Evolutionary conservation across 2,329 filamentous ascomycete genomes (phyloP).

Genomic region (Colletotrichum phormii): DNA sequence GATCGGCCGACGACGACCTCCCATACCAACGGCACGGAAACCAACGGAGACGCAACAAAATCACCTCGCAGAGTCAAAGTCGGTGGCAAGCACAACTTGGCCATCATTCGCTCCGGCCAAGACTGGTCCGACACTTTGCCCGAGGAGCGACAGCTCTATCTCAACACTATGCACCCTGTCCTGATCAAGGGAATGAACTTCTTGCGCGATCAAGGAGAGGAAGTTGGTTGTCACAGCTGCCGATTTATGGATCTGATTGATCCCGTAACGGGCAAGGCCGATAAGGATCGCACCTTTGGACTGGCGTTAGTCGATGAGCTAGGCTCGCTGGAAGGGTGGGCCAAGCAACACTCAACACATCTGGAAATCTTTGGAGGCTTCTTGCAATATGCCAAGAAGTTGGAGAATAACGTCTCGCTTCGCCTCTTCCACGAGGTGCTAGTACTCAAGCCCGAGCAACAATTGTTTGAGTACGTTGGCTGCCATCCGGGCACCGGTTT

Average conservation of each 20-base stretch:
- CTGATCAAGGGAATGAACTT: conserved; percentile 57
- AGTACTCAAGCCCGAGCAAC: conserved; percentile 51
- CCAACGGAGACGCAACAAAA: background rate
- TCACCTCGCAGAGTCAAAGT: conserved; percentile 39
- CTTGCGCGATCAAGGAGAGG: conserved; percentile 53
- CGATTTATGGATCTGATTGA: conserved; percentile 57
- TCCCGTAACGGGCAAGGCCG: conserved; percentile 30
- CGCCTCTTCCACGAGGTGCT: conserved; percentile 55
- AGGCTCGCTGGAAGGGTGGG: conserved; percentile 52
- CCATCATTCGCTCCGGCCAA: conserved; percentile 58
- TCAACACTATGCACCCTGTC: conserved; percentile 58
- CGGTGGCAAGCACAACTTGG: conserved; percentile 52
- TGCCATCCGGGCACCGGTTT: conserved; percentile 52
- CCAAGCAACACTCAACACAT: conserved; percentile 52
- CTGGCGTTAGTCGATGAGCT: conserved; percentile 56
- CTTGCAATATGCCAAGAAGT: conserved; percentile 50
- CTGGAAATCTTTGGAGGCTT: conserved; percentile 55
- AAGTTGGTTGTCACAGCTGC: conserved; percentile 57
- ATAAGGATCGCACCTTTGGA: conserved; percentile 52
- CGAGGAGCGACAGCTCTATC: conserved; percentile 55
- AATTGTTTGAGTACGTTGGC: conserved; percentile 55
- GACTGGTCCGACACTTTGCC: conserved; percentile 55
- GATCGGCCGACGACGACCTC: background rate
- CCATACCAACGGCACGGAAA: conserved; percentile 25
- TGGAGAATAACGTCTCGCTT: conserved; percentile 49